Evolutionary conservation across 2,329 filamentous ascomycete genomes (phyloP).

Genomic region (Amauroascus verrucosus): DNA sequence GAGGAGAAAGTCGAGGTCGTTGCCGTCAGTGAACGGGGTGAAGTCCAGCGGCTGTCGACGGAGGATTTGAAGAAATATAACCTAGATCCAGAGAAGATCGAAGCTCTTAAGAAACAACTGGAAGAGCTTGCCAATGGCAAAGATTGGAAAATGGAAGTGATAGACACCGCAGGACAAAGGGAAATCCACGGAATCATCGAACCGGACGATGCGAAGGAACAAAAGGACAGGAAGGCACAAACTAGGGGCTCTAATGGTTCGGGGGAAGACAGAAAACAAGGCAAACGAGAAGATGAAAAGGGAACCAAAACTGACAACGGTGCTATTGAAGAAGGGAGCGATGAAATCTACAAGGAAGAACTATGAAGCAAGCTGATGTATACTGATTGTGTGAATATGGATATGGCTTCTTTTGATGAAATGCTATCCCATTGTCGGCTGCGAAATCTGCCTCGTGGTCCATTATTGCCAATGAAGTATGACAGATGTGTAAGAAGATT

Average conservation of each 20-base stretch:
- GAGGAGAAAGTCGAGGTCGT: slow-evolving; percentile 41
- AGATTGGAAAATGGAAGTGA: slow-evolving; percentile 70
- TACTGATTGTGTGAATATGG: background rate
- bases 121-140: slow-evolving; percentile 58
- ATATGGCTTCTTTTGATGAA: no score
- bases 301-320: slow-evolving; percentile 6
- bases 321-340: slow-evolving; percentile 24
- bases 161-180: slow-evolving; percentile 55
- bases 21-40: slow-evolving; percentile 50
- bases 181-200: slow-evolving; percentile 64
- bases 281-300: slow-evolving; percentile 15
- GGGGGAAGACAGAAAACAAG: slow-evolving; percentile 20
- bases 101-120: slow-evolving; percentile 58
- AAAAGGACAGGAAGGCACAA: slow-evolving; percentile 6
- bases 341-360: slow-evolving; percentile 28
- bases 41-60: slow-evolving; percentile 50
- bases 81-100: slow-evolving; percentile 56
- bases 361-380: background rate
- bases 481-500: no score
- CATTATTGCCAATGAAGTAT: no score
- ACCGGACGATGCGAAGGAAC: slow-evolving; percentile 36
- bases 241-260: slow-evolving; percentile 14
- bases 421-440: no score
- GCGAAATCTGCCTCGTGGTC: no score
- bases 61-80: slow-evolving; percentile 60